Evolutionary conservation across 768 basidiomycete species (phyloP), one percentile per base, ranked within the genome.

Genomic region (Lactifluus volemus): DNA sequence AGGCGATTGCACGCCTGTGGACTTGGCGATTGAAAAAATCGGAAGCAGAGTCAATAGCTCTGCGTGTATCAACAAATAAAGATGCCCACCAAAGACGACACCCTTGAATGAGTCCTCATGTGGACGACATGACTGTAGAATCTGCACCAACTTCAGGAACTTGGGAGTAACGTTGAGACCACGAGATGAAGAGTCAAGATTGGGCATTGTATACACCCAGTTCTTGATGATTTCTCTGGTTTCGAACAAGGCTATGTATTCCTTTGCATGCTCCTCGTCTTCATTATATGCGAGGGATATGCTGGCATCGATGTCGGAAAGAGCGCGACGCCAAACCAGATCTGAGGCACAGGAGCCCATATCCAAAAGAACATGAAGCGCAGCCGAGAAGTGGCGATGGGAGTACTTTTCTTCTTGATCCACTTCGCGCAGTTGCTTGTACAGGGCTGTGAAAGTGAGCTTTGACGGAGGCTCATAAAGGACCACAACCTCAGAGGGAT

Each of bases 91-190:
- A 63, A 83, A 77, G 42, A 86, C 68, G 25, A 91, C 76, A 15
- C 82, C 86, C 49, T 86, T 81, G 67, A 92, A 90, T 4, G 69
- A 65, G 53, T 83, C 78, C 5, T 81, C 82, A 50, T 80, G 76
- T 14, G 76, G 72, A 59, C 77, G 75, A 67, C 79, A 85, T 1
- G 79, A 76, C 58, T 78, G 78, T 45, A 92, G 74, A 48, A 83
- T 72, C 50, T 88, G 79, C 3, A 85, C 73, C 29, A 92, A 69
- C 64, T 76, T 80, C 45, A 78, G 66, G 61, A 90, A 83, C 61
- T 92, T 90, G 1, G 81, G 81, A 0, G 84, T 82, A 17, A 88
- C 80, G 66, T 91, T 91, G 68, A 82, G 84, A 5, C 81, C 77
- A 55, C 73, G 72, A 6, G 85, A 86, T 29, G 74, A 76, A 1